Conservation (phyloP, 805 yeast genomes). For the Ogataea glucozyma region DNA sequence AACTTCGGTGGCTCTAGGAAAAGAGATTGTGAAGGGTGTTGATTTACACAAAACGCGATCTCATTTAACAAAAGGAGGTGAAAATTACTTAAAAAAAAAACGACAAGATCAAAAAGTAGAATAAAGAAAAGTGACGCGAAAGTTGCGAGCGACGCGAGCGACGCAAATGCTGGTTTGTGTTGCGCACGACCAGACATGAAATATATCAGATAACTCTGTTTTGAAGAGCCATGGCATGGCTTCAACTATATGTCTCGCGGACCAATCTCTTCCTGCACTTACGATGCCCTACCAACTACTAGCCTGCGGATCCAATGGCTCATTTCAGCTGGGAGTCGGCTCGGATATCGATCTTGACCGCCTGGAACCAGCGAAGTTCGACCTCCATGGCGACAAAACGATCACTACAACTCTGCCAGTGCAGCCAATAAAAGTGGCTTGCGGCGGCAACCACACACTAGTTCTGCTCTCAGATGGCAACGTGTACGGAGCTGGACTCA, state of each 20-base stretch:
- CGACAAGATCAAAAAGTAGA: neutral
- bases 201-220: too few relatives aligned
- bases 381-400: slow-evolving; percentile 3
- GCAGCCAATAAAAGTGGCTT: slow-evolving; percentile 48
- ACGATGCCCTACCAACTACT: slow-evolving; percentile 34
- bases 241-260: neutral
- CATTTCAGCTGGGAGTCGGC: slow-evolving; percentile 66
- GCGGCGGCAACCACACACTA: slow-evolving; percentile 90
- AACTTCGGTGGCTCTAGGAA: too few relatives aligned
- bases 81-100: neutral
- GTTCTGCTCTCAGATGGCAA: slow-evolving; percentile 54
- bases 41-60: slow-evolving; percentile 5
- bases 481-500: slow-evolving; percentile 55
- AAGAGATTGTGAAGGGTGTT: too few relatives aligned
- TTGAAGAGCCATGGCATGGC: too few relatives aligned
- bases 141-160: too few relatives aligned
- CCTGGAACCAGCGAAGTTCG: slow-evolving; percentile 24
- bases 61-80: neutral
- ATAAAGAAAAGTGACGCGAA: neutral
- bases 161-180: too few relatives aligned
- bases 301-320: slow-evolving; percentile 85
- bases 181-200: too few relatives aligned
- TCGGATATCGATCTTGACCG: slow-evolving; percentile 49
- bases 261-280: neutral
- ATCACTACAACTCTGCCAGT: neutral